These are phyloP conservation scores for Hyphopichia fennica DNA, from an alignment of 1,139 yeast species.

Conservation along the genomic window DNA sequence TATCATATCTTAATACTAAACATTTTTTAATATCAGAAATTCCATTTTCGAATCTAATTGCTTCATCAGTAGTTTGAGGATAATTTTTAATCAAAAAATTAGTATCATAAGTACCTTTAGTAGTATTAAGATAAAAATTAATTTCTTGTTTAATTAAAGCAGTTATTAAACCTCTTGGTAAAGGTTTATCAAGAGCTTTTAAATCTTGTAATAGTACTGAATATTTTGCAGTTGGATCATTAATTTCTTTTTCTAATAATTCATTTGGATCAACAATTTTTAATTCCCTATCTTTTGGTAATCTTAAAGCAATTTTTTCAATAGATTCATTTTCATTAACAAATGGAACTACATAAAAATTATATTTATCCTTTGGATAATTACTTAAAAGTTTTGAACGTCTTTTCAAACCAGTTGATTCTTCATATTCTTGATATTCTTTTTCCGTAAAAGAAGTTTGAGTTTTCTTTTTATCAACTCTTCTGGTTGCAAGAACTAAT, in stretches of 20 bases:
- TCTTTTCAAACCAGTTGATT: conserved; percentile 54
- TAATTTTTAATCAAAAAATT: conserved; percentile 51
- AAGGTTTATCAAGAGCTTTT: conserved; percentile 29
- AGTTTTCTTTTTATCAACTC: conserved; percentile 56
- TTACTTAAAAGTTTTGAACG: conserved; percentile 43
- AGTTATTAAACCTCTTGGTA: conserved; percentile 60
- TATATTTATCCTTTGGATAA: conserved; percentile 28
- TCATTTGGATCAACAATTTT: conserved; percentile 48
- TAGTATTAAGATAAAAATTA: conserved; percentile 35
- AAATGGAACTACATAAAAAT: conserved; percentile 48
- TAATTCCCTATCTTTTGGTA: conserved; percentile 32
- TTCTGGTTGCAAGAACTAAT: conserved; percentile 51
- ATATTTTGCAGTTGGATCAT: conserved; percentile 43
- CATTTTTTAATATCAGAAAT: conserved; percentile 46
- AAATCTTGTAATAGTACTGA: conserved; percentile 42
- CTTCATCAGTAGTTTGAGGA: conserved; percentile 61
- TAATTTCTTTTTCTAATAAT: conserved; percentile 44
- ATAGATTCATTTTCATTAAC: conserved; percentile 22
- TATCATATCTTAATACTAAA: conserved; percentile 34
- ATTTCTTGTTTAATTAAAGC: conserved; percentile 54
- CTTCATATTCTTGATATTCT: conserved; percentile 57
- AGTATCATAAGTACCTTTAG: conserved; percentile 44
- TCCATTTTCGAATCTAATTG: conserved; percentile 61
- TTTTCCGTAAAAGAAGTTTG: conserved; percentile 53
- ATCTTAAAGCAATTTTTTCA: conserved; percentile 17